These are phyloP conservation scores for Aspergillus sojae DNA, from an alignment of 2,329 filamentous ascomycete species.

Conservation along the genomic window DNA sequence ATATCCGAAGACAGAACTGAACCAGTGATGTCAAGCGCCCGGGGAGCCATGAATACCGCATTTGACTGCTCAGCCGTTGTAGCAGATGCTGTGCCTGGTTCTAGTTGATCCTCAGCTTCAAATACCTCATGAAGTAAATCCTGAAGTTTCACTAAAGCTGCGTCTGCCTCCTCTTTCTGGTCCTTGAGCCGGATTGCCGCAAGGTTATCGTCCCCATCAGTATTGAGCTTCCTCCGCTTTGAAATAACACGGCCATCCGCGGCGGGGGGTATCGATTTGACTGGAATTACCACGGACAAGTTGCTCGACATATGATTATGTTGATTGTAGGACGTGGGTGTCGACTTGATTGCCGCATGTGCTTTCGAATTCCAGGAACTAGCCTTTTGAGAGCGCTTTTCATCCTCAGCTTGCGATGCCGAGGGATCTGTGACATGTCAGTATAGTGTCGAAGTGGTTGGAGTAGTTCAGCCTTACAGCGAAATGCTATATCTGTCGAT, in stretches of 20 bases:
- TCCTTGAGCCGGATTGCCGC: conserved; percentile 67
- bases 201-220: conserved; percentile 58
- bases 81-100: conserved; percentile 53
- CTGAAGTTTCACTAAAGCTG: conserved; percentile 70
- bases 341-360: conserved; percentile 43
- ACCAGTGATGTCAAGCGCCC: conserved; percentile 36
- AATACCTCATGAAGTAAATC: conserved; percentile 72
- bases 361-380: conserved; percentile 28
- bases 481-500: conserved; percentile 47
- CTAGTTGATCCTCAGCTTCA: conserved; percentile 72
- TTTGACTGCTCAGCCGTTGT: conserved; percentile 46
- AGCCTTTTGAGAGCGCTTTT: conserved; percentile 24
- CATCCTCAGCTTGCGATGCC: conserved; percentile 27
- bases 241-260: conserved; percentile 37
- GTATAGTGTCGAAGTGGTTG: conserved; percentile 9
- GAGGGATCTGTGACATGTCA: conserved; percentile 37
- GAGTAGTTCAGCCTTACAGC: conserved; percentile 37
- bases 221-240: conserved; percentile 56
- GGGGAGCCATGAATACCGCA: conserved; percentile 54
- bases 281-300: conserved; percentile 53
- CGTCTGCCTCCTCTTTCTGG: conserved; percentile 78
- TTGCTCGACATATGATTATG: conserved; percentile 31
- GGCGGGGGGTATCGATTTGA: conserved; percentile 44
- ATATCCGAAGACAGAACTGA: conserved; percentile 65
- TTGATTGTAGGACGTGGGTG: conserved; percentile 40